Conservation (phyloP, 768 basidiomycete genomes). For the Epithele typhae region DNA sequence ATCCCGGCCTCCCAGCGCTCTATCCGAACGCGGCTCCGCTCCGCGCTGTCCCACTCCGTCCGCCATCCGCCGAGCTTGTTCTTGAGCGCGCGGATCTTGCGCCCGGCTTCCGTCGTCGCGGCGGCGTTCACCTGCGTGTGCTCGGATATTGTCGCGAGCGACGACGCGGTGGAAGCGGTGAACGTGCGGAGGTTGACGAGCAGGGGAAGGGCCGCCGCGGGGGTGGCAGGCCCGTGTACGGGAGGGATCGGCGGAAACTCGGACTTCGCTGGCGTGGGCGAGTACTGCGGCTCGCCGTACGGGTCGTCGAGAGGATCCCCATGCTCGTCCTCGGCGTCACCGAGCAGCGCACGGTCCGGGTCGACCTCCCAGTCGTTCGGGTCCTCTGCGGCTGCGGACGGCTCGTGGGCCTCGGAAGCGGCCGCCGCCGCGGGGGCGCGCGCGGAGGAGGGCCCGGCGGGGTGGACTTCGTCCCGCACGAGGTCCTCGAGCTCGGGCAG, state of each 20-base stretch:
- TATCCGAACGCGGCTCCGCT: slow-evolving; percentile 69
- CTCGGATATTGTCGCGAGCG: slow-evolving; percentile 76
- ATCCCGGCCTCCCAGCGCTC: slow-evolving; percentile 77
- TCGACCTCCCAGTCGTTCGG: slow-evolving; percentile 53
- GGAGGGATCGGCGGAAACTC: slow-evolving; percentile 50
- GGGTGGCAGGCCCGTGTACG: slow-evolving; percentile 47
- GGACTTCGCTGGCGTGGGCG: slow-evolving; percentile 37
- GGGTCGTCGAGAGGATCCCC: slow-evolving; percentile 22
- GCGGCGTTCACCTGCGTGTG: slow-evolving; percentile 87
- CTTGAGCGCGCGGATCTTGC: slow-evolving; percentile 81
- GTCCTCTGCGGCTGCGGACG: slow-evolving; percentile 27
- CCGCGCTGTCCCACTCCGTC: slow-evolving; percentile 81
- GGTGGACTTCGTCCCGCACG: slow-evolving; percentile 33
- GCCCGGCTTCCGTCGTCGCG: slow-evolving; percentile 78
- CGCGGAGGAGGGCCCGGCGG: slow-evolving; percentile 22
- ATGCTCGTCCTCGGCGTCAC: slow-evolving; percentile 43
- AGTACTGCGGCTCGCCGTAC: slow-evolving; percentile 33
- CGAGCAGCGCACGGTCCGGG: slow-evolving; percentile 38
- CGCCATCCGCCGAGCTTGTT: slow-evolving; percentile 80
- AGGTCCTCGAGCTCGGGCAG: slow-evolving; percentile 61
- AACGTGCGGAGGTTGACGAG: slow-evolving; percentile 67
- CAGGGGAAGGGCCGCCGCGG: slow-evolving; percentile 57
- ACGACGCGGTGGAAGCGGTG: slow-evolving; percentile 70
- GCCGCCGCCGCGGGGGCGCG: slow-evolving; percentile 17
- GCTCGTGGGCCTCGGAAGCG: background rate